Conservation (phyloP, 2,329 filamentous ascomycete species). For the Colletotrichum nymphaeae region DNA sequence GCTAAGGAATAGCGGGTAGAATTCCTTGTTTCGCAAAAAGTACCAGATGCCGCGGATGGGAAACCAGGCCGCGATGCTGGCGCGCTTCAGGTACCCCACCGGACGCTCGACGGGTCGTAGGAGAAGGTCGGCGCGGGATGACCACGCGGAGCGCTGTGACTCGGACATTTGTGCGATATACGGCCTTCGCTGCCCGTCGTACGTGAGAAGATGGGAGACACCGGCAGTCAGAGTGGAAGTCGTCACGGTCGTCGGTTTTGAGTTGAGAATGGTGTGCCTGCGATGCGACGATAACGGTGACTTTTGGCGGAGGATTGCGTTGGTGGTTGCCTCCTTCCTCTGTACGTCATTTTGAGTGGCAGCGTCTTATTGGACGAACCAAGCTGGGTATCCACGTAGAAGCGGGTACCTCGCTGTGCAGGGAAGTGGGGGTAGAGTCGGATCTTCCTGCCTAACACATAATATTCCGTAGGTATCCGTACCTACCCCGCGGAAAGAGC, state of each 20-base stretch:
- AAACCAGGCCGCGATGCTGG: constrained; percentile 61
- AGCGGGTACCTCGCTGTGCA: neutral
- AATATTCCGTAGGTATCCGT: too few relatives aligned
- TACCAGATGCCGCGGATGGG: constrained; percentile 83
- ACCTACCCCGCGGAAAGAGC: too few relatives aligned
- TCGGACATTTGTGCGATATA: constrained; percentile 3
- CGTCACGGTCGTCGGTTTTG: neutral
- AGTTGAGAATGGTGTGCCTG: neutral
- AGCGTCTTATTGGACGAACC: neutral
- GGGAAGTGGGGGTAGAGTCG: neutral
- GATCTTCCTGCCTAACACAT: too few relatives aligned
- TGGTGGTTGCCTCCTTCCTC: neutral
- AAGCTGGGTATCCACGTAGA: neutral
- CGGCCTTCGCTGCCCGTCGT: neutral
- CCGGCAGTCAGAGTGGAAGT: neutral
- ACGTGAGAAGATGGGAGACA: too few relatives aligned
- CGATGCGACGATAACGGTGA: neutral
- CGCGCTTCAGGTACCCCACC: constrained; percentile 55
- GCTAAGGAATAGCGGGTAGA: constrained; percentile 83
- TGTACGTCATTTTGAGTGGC: constrained; percentile 15
- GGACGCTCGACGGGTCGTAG: constrained; percentile 47
- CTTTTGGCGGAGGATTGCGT: too few relatives aligned
- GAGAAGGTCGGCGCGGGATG: constrained; percentile 26
- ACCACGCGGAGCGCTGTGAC: constrained; percentile 24
- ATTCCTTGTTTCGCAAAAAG: constrained; percentile 80